These are phyloP conservation scores for Golubevia sp. DNA, from an alignment of 1,284 basidiomycete genomes.

Conservation along the genomic window DNA sequence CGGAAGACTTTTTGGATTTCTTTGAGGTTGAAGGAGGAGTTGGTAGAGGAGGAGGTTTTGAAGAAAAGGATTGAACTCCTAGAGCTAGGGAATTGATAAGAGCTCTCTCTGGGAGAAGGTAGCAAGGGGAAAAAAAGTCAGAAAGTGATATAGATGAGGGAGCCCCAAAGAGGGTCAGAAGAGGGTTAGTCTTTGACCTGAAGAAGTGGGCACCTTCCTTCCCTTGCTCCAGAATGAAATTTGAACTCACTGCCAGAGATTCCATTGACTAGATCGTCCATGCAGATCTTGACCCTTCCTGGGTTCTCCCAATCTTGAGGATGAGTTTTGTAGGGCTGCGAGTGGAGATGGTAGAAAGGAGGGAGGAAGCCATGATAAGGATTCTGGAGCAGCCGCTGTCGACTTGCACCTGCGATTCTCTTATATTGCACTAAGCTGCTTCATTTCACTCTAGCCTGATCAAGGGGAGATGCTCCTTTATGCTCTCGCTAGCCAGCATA, in stretches of 20 bases:
- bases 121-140: not conserved
- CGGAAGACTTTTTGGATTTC: not conserved
- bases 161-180: not conserved
- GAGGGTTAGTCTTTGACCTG: slow-evolving; percentile 14
- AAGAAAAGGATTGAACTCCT: slow-evolving; percentile 8
- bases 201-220: slow-evolving; percentile 37
- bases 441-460: no score
- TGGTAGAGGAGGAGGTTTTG: slow-evolving; percentile 2
- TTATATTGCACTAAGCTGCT: no score
- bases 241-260: no score
- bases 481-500: no score
- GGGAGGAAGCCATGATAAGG: not conserved
- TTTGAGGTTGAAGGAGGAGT: not conserved
- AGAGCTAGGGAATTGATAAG: slow-evolving; percentile 14
- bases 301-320: slow-evolving; percentile 60
- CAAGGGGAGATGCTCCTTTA: no score
- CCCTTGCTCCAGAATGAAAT: slow-evolving; percentile 35
- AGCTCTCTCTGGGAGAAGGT: slow-evolving; percentile 31
- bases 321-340: slow-evolving; percentile 43
- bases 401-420: not conserved
- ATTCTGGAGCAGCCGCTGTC: not conserved
- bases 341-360: not conserved
- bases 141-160: not conserved
- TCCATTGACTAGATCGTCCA: no score
- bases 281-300: slow-evolving; percentile 46